phyloP scores from a whole-genome alignment of 768 basidiomycete species.

The Dictyophora rubrovolvata region DNA sequence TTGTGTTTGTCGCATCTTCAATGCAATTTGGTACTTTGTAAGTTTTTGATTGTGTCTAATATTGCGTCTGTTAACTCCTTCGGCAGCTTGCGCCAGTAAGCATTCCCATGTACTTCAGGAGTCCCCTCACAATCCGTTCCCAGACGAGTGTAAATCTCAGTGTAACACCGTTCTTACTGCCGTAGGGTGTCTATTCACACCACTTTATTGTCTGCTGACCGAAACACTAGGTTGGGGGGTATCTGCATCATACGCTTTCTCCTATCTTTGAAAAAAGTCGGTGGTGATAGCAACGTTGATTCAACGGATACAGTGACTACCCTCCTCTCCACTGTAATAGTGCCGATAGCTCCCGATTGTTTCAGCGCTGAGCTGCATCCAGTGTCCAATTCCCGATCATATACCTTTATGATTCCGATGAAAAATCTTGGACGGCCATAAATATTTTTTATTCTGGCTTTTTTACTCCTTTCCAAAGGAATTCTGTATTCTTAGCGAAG shows the following conservation, averaged over 20 bases:
- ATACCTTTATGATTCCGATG: no score
- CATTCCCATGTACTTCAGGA: no score
- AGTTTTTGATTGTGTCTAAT: neutral
- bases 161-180: neutral
- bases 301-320: neutral
- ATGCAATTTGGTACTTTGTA: slow-evolving; percentile 3
- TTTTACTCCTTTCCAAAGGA: no score
- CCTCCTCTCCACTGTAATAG: neutral
- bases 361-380: no score
- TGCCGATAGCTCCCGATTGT: no score
- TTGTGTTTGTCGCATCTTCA: neutral
- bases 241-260: neutral
- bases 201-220: neutral
- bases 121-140: neutral
- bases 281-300: neutral
- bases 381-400: no score
- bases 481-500: no score
- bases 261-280: neutral
- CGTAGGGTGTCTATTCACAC: neutral
- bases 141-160: neutral
- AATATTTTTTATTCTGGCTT: no score
- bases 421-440: no score
- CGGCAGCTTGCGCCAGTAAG: slow-evolving; percentile 5
- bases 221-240: neutral
- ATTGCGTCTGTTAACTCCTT: neutral